Conservation (phyloP, 78 protist genomes). For the Guillardia theta region DNA sequence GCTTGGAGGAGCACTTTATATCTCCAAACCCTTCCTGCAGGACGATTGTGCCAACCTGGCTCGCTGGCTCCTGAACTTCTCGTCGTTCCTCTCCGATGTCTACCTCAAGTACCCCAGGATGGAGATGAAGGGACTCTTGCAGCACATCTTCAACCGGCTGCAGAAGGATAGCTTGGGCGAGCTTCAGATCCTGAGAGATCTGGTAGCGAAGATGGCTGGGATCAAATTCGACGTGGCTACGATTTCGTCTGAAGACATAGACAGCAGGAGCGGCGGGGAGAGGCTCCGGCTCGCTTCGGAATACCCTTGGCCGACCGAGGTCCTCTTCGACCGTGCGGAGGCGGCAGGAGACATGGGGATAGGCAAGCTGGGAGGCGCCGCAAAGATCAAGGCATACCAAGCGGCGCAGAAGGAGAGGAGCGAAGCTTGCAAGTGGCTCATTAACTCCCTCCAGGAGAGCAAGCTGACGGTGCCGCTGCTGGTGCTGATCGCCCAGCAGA, state of each 20-base stretch:
- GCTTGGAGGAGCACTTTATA: neutral
- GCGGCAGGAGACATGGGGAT: neutral
- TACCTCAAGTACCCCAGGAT: constrained; percentile 7
- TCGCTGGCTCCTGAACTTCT: neutral
- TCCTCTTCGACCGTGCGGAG: neutral
- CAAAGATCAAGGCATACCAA: neutral
- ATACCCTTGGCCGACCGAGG: neutral
- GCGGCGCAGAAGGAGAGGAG: neutral
- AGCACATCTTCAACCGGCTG: constrained; percentile 27
- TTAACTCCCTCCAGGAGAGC: neutral
- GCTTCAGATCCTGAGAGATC: neutral
- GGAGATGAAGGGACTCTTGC: constrained; percentile 7
- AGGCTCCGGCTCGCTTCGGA: neutral
- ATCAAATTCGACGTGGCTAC: constrained; percentile 2
- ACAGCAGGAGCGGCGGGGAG: neutral
- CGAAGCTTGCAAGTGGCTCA: neutral
- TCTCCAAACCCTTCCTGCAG: neutral
- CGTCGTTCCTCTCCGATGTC: neutral
- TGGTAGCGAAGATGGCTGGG: neutral
- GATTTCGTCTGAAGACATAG: neutral
- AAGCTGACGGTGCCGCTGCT: neutral
- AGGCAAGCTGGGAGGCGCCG: neutral
- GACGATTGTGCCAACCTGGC: neutral
- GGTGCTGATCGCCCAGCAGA: neutral
- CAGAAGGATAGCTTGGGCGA: neutral